Conservation (phyloP, 2,329 filamentous ascomycete genomes). For the Arthrobotrys entomopaga region DNA sequence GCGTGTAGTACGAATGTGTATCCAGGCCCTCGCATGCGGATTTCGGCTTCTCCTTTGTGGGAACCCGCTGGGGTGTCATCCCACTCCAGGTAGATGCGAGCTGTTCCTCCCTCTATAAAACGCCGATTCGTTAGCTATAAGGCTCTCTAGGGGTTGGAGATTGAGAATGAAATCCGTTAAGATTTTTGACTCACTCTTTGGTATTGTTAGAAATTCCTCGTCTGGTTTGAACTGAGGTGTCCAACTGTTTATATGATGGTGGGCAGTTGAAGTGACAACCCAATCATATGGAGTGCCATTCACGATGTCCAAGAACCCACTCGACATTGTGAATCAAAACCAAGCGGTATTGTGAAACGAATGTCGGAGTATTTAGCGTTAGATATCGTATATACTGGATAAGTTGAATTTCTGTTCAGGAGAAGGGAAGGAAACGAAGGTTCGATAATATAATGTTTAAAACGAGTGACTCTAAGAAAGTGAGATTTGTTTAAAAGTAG, state of each 20-base stretch:
- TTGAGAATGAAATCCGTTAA: background rate
- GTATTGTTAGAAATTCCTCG: conserved; percentile 12
- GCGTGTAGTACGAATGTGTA: conserved; percentile 22
- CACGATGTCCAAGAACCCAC: conserved; percentile 62
- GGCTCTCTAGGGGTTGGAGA: background rate
- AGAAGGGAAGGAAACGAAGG: too few relatives aligned
- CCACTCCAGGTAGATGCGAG: conserved; percentile 27
- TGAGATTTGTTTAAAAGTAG: too few relatives aligned
- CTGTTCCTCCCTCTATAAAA: conserved; percentile 21
- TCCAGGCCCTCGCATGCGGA: conserved; percentile 17
- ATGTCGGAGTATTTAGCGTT: too few relatives aligned
- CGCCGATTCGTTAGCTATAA: background rate
- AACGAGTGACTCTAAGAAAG: too few relatives aligned
- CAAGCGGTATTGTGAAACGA: too few relatives aligned
- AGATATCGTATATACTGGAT: too few relatives aligned
- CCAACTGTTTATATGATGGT: conserved; percentile 61
- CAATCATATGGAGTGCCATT: conserved; percentile 63
- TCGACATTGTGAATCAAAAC: conserved; percentile 48
- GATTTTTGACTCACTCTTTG: conserved; percentile 15
- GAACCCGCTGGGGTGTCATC: conserved; percentile 3
- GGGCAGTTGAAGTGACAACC: conserved; percentile 59
- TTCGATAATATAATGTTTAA: too few relatives aligned
- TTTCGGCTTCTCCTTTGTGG: conserved; percentile 10
- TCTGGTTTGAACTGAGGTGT: conserved; percentile 13
- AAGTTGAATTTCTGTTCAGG: too few relatives aligned